Percentiles rank a stretch among this genome's conserved stretches.
Evolutionary conservation across 1,284 basidiomycete genomes (phyloP).

Genomic region (Cystobasidium slooffiae): DNA sequence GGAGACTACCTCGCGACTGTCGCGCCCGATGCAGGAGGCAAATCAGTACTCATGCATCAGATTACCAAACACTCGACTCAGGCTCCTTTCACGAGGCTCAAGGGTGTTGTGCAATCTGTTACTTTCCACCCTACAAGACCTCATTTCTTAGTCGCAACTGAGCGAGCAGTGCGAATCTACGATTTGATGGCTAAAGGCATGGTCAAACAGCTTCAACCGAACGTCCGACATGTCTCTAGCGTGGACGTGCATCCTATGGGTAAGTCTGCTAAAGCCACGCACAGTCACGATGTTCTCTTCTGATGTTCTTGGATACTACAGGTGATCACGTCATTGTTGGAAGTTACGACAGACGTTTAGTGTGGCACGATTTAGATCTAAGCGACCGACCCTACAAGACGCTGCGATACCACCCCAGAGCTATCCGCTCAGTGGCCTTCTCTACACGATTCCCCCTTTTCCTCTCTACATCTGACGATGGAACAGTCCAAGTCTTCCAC

Average conservation of each 20-base stretch:
- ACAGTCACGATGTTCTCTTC: neutral
- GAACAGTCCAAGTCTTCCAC: slow-evolving; percentile 96
- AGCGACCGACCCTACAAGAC: slow-evolving; percentile 96
- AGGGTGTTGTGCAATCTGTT: slow-evolving; percentile 86
- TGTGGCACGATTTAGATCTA: slow-evolving; percentile 98
- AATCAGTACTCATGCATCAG: slow-evolving; percentile 91
- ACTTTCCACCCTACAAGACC: slow-evolving; percentile 94
- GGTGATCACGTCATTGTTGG: slow-evolving; percentile 92
- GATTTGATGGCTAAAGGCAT: slow-evolving; percentile 92
- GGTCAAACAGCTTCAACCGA: slow-evolving; percentile 87
- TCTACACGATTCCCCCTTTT: slow-evolving; percentile 95
- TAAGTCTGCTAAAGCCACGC: slow-evolving; percentile 32
- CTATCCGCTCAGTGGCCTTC: slow-evolving; percentile 88
- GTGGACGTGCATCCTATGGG: slow-evolving; percentile 95
- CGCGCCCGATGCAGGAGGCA: slow-evolving; percentile 63
- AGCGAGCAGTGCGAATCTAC: slow-evolving; percentile 94
- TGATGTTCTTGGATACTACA: neutral
- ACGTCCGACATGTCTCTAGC: slow-evolving; percentile 94
- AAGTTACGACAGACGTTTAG: slow-evolving; percentile 94
- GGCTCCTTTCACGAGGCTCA: slow-evolving; percentile 93
- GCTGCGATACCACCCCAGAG: slow-evolving; percentile 90
- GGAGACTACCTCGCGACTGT: slow-evolving; percentile 97
- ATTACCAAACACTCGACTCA: slow-evolving; percentile 90
- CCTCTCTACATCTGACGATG: slow-evolving; percentile 94
- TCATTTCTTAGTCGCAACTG: slow-evolving; percentile 97